Evolutionary conservation across 768 basidiomycete genomes (phyloP).

Genomic region (Hirschioporus abietinus): DNA sequence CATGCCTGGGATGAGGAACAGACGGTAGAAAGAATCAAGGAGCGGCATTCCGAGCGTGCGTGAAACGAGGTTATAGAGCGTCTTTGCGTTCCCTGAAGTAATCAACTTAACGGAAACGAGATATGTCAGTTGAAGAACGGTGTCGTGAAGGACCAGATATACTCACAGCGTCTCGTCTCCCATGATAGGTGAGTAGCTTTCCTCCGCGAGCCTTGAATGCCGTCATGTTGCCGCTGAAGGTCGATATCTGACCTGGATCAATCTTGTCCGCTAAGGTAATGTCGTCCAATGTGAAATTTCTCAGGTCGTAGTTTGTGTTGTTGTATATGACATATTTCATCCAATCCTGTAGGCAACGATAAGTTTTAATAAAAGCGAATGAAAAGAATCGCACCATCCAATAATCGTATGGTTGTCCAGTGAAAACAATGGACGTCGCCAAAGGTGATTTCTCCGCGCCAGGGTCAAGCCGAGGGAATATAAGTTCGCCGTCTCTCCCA

Average conservation of each 20-base stretch:
- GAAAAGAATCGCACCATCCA: conserved; percentile 2
- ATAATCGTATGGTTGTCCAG: background rate
- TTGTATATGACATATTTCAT: background rate
- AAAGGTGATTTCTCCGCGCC: conserved; percentile 18
- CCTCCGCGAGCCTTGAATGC: conserved; percentile 15
- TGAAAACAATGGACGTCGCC: background rate
- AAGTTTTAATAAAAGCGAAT: background rate
- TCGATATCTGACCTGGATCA: background rate
- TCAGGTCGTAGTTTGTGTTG: background rate
- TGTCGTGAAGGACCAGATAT: background rate
- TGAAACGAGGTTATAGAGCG: conserved; percentile 18
- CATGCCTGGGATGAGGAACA: conserved; percentile 31
- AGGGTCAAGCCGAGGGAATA: conserved; percentile 24
- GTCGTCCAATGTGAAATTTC: background rate
- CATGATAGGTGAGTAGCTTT: conserved; percentile 17
- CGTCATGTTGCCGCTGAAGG: conserved; percentile 11
- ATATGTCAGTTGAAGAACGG: background rate
- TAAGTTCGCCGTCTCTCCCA: conserved; percentile 20
- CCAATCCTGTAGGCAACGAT: conserved; percentile 1
- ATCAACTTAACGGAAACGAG: conserved; percentile 23
- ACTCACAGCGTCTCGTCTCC: conserved; percentile 9
- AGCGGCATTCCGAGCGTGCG: conserved; percentile 15
- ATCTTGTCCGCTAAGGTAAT: background rate
- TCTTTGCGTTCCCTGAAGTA: conserved; percentile 22
- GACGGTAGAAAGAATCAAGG: conserved; percentile 26